Conservation (phyloP, 2,329 filamentous ascomycete genomes). For the Myotisia sp. region DNA sequence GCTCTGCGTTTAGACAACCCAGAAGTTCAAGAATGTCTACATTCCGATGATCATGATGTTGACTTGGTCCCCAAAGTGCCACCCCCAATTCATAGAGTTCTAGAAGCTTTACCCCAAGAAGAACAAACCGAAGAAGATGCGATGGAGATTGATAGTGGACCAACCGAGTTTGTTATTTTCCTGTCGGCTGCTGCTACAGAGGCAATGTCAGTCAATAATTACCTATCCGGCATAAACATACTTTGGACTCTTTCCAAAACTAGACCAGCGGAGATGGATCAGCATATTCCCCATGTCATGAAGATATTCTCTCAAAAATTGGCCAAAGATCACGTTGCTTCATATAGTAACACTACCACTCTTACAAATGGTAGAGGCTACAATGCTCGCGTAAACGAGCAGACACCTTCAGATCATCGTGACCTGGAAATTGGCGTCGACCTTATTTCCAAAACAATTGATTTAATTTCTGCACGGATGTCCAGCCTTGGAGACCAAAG, state of each 20-base stretch:
- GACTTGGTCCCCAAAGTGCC: constrained; percentile 58
- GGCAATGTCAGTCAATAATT: constrained; percentile 64
- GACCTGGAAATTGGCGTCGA: constrained; percentile 81
- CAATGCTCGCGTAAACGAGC: constrained; percentile 8
- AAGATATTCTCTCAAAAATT: constrained; percentile 86
- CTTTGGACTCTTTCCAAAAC: constrained; percentile 81
- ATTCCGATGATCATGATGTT: constrained; percentile 55
- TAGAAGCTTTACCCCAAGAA: constrained; percentile 79
- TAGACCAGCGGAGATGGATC: constrained; percentile 74
- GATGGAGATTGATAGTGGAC: constrained; percentile 57
- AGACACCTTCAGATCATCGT: constrained; percentile 43
- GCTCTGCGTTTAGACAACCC: constrained; percentile 74
- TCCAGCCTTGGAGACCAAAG: constrained; percentile 81
- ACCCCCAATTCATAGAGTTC: constrained; percentile 63
- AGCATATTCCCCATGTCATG: constrained; percentile 77
- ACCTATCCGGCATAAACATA: constrained; percentile 80
- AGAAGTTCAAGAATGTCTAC: constrained; percentile 85
- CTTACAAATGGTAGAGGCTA: constrained; percentile 25
- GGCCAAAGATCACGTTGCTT: constrained; percentile 76
- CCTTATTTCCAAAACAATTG: constrained; percentile 87
- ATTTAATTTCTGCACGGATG: constrained; percentile 83
- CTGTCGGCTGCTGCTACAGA: constrained; percentile 78
- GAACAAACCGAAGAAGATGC: constrained; percentile 67
- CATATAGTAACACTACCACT: constrained; percentile 45
- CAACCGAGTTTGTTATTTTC: constrained; percentile 74